Conservation (phyloP, 176 grass and related monocot genomes). For the Poa pratensis region DNA sequence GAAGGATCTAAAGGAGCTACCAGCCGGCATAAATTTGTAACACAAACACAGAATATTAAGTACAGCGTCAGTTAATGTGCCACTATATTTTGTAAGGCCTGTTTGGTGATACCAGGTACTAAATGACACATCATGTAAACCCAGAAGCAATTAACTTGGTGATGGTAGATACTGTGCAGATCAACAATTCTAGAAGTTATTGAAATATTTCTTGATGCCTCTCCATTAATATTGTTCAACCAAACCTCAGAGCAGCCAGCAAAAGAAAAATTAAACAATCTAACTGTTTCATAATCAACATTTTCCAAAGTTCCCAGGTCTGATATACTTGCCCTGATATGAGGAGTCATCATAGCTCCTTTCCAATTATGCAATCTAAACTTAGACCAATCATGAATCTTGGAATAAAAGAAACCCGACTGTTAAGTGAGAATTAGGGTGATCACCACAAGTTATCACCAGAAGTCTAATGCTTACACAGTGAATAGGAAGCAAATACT, state of each 20-base stretch:
- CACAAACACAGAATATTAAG: slow-evolving; percentile 4
- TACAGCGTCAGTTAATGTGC: neutral
- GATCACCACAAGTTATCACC: neutral
- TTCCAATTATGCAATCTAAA: neutral
- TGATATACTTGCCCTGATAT: neutral
- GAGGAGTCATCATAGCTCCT: neutral
- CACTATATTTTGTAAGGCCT: neutral
- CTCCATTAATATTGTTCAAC: neutral
- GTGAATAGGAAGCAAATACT: neutral
- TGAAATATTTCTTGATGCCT: neutral
- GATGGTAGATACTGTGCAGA: slow-evolving; percentile 20
- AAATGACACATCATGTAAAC: slow-evolving; percentile 8
- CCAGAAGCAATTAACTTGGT: slow-evolving; percentile 22
- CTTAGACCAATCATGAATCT: neutral
- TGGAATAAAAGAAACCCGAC: neutral
- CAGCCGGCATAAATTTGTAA: slow-evolving; percentile 11
- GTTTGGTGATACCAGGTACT: neutral
- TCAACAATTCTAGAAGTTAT: neutral
- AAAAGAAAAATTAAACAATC: neutral
- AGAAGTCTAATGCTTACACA: neutral
- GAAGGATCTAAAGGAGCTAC: neutral
- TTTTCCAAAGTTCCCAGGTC: neutral
- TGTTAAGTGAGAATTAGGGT: neutral
- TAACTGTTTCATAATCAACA: neutral
- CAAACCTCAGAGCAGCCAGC: neutral